Conservation (phyloP, 2,329 filamentous ascomycete species). For the Fusarium sp. region DNA sequence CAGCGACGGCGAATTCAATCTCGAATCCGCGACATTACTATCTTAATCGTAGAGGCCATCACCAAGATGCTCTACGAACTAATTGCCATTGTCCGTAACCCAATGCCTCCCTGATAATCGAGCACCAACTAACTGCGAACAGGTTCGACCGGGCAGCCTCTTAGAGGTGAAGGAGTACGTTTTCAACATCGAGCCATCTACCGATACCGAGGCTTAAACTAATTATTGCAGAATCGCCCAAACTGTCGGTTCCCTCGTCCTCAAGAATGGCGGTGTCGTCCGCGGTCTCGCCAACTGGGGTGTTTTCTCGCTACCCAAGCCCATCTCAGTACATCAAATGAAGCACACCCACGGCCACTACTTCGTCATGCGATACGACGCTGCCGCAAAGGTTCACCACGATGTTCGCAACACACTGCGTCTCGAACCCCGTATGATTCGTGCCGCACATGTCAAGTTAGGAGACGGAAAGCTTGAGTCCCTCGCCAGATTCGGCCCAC, state of each 20-base stretch:
- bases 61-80: constrained; percentile 93
- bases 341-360: constrained; percentile 90
- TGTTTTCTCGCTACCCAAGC: constrained; percentile 84
- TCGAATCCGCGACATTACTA: constrained; percentile 33
- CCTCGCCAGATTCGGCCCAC: constrained; percentile 60
- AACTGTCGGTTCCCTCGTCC: constrained; percentile 84
- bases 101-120: constrained; percentile 8
- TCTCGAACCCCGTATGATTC: constrained; percentile 90
- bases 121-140: constrained; percentile 31
- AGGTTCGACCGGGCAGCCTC: constrained; percentile 94
- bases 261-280: constrained; percentile 86
- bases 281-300: constrained; percentile 97
- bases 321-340: constrained; percentile 82
- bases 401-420: constrained; percentile 79
- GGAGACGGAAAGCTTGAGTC: constrained; percentile 71
- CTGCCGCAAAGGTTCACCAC: constrained; percentile 77
- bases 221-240: constrained; percentile 77
- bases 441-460: constrained; percentile 87
- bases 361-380: constrained; percentile 97
- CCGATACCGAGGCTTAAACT: constrained; percentile 16
- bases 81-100: constrained; percentile 87
- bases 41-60: constrained; percentile 47
- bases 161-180: constrained; percentile 94
- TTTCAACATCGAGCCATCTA: constrained; percentile 11
- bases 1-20: constrained; percentile 13